Evolutionary conservation across 306 rosid genomes (phyloP).

Genomic region (Carpinus fangiana): DNA sequence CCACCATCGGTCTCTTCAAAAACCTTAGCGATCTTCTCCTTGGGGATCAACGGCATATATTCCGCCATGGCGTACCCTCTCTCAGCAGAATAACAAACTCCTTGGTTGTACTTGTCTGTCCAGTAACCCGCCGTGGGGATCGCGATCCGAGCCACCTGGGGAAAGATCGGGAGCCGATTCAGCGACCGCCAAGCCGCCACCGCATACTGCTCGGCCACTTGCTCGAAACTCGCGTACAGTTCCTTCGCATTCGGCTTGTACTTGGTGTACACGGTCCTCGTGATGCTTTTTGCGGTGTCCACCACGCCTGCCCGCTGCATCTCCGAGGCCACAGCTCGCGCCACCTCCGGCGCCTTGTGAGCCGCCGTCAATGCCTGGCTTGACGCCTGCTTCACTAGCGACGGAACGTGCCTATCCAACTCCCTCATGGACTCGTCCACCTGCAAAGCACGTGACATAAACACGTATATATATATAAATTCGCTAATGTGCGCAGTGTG

Average conservation of each 20-base stretch:
- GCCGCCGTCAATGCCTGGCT: constrained; percentile 19
- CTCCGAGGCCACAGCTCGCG: constrained; percentile 29
- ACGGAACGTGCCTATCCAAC: constrained; percentile 38
- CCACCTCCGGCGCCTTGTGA: constrained; percentile 27
- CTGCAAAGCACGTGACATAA: constrained; percentile 24
- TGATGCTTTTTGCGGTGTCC: constrained; percentile 29
- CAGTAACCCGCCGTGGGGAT: constrained; percentile 47
- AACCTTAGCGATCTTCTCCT: constrained; percentile 37
- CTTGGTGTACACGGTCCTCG: constrained; percentile 24
- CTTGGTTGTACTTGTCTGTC: constrained; percentile 43
- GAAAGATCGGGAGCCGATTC: constrained; percentile 48
- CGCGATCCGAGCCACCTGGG: constrained; percentile 36
- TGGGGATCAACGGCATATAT: constrained; percentile 46
- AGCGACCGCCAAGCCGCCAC: constrained; percentile 46
- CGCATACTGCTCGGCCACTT: constrained; percentile 45
- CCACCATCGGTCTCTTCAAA: constrained; percentile 32
- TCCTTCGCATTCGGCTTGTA: constrained; percentile 41
- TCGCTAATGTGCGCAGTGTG: neutral
- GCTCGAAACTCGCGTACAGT: constrained; percentile 42
- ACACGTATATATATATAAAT: neutral
- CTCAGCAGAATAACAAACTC: constrained; percentile 29
- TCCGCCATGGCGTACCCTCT: constrained; percentile 27
- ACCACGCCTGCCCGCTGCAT: constrained; percentile 39
- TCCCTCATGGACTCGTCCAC: constrained; percentile 41
- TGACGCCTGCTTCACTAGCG: constrained; percentile 36